Evolutionary conservation across 805 yeast species (phyloP).

Genomic region (Kodamaea lidongshanica): DNA sequence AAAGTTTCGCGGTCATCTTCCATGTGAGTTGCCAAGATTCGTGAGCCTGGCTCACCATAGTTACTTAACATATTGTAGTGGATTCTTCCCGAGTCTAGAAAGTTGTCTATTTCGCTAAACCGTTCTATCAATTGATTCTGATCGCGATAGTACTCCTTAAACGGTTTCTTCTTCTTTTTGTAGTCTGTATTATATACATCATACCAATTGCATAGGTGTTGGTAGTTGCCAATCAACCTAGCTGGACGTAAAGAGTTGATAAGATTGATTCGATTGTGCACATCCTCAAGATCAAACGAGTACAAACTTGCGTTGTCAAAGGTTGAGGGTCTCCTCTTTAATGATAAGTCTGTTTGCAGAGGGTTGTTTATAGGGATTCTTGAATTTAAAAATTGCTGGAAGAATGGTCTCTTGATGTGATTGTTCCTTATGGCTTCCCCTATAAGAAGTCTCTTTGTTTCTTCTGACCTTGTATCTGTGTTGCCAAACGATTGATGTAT

Average conservation of each 20-base stretch:
- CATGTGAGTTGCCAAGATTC: conserved; percentile 16
- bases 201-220: conserved; percentile 27
- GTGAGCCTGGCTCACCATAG: conserved; percentile 37
- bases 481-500: too few species aligned
- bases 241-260: conserved; percentile 25
- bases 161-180: conserved; percentile 14
- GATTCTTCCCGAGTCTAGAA: conserved; percentile 62
- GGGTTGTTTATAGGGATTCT: conserved; percentile 29
- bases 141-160: conserved; percentile 42
- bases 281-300: conserved; percentile 19
- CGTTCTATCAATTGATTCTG: conserved; percentile 59
- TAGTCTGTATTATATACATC: conserved; percentile 15
- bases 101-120: conserved; percentile 53
- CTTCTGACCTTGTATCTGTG: conserved; percentile 8
- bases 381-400: conserved; percentile 23
- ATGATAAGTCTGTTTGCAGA: conserved; percentile 7
- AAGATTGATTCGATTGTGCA: conserved; percentile 18
- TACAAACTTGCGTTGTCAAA: conserved; percentile 12
- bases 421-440: not conserved
- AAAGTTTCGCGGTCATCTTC: conserved; percentile 13
- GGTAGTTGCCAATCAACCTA: conserved; percentile 29
- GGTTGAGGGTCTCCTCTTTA: conserved; percentile 2
- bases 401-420: conserved; percentile 16
- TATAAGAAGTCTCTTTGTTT: not conserved
- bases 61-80: conserved; percentile 58